Evolutionary conservation across 345 rosid genomes (phyloP), one percentile per base, ranked within the genome.

Genomic region (Erodium maritimum): DNA sequence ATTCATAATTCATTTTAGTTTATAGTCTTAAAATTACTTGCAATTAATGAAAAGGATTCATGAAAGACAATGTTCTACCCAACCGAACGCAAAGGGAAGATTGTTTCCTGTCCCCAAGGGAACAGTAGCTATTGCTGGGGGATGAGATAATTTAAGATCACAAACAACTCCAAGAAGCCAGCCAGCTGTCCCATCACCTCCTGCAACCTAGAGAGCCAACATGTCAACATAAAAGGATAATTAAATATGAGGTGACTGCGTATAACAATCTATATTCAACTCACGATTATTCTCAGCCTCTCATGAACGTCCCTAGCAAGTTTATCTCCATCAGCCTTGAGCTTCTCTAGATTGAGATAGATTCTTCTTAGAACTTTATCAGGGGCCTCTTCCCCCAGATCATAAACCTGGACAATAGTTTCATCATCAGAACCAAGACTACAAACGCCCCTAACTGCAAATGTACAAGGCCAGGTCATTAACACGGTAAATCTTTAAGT

Each of bases 101-200:
- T 93, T 89, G 63, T 93, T 93, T 71, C 96, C 99, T 8, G 99
- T 93, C 60, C 99, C 99, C 61, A 93, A 61, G n/a, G 99, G 99
- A 16, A 85, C 85, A 0, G 96, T 89, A 17, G 96, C 99, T 61
- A 93, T 71, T 17, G 99, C 91, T 10, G 96, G 99, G 8, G 99
- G 82, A 70, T 81, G 87, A 50, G 89, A 73, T 53, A 91, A 72
- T 71, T 80, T 89, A 54, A 91, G 94, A 65, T 89, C 96, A 62
- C 85, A 81, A 34, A 91, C 91, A 70, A 89, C 96, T 61, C 95
- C 96, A 63, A 91, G 91, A 67, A 89, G 89, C 99, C 99, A 91
- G 5, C 95, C 88, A 61, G 96, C 99, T 2, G 99, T 93, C 58
- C 99, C 99, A 77, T 93, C 99, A 17, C 99, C 96, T 69, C 99